These are phyloP conservation scores for Stellera chamaejasme DNA, from an alignment of 345 rosid genomes.

Conservation along the genomic window DNA sequence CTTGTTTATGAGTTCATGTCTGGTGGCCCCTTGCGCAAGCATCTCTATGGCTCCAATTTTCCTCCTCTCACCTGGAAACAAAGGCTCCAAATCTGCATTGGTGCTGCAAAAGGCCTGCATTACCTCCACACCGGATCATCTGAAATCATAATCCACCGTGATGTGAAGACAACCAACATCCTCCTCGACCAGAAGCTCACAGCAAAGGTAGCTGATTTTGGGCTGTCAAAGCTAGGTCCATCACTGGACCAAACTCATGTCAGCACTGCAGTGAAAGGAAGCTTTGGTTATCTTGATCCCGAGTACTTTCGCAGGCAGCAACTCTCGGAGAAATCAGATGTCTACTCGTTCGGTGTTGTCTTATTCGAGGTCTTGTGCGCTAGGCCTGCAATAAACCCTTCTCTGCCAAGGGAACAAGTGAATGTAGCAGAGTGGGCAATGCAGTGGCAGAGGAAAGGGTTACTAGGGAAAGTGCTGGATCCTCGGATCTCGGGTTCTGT, in stretches of 20 bases:
- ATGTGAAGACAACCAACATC: constrained; percentile 11
- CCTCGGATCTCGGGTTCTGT: constrained; percentile 1
- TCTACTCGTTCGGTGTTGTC: constrained; percentile 19
- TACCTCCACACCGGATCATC: constrained; percentile 6
- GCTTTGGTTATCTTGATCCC: constrained; percentile 19
- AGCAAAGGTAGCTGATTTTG: constrained; percentile 16
- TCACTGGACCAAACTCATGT: constrained; percentile 16
- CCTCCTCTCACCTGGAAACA: constrained; percentile 12
- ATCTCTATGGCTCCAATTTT: constrained; percentile 10
- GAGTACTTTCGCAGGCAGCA: constrained; percentile 16
- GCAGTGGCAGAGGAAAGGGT: constrained; percentile 6
- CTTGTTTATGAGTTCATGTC: constrained; percentile 12
- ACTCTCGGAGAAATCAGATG: constrained; percentile 16
- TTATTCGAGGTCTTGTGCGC: constrained; percentile 14
- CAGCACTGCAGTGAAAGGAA: constrained; percentile 18
- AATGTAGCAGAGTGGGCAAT: constrained; percentile 15
- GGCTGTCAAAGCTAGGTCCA: constrained; percentile 15
- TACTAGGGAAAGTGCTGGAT: constrained; percentile 11
- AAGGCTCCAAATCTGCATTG: constrained; percentile 9
- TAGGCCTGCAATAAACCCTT: constrained; percentile 14
- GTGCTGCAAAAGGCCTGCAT: constrained; percentile 9
- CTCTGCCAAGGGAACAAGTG: constrained; percentile 13
- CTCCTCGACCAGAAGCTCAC: constrained; percentile 3
- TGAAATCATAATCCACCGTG: constrained; percentile 10
- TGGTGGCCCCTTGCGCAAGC: constrained; percentile 9